Evolutionary conservation across 495 filamentous ascomycete species (phyloP), one percentile per base, ranked within the genome.

Genomic region (Aspergillus diversus): DNA sequence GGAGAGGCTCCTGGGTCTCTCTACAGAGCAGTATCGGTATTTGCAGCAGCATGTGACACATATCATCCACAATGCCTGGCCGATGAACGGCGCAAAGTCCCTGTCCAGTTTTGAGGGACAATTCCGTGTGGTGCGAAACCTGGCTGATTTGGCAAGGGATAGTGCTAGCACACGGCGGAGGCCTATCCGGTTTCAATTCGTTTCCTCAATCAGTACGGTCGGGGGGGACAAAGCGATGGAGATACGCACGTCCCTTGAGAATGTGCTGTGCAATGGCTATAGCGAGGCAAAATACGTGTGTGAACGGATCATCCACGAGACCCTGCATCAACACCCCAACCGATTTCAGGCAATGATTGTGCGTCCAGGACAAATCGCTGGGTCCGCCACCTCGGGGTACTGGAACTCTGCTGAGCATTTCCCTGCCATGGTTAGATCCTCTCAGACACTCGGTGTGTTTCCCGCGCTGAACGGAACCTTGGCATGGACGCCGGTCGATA

Each of bases 1-100:
- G 0, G 77, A 79, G 43, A 66, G 75, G 0, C 50, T 58, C 7
- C 76, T 89, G 0, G 86, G 84, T 2, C 75, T 89, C 0, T 27
- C 75, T 0, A 13, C 37, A 0, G 37, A 61, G 15, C 71, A 76
- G 1, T 86, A 85, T 57, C 34, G 72, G 21, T 21, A 50, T 5
- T 74, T 86, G 5, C 54, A 73, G 4, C 55, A 68, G 5, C 70
- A 48, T n/a, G 81, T 82, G 1, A 87, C 84, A 0, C 79, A 85
- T 49, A 80, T 87, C 17, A 65, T 87, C 37, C 84, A 87, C 68
- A 86, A 84, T 56, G 85, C 84, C 5, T 86, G 83, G 84, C 82
- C 81, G 0, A 86, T 87, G 83, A 82, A 75, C 61, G 76, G 64
- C 27, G 80, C 69, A 33, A 69, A 79, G 1, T 71, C 77, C 0